Evolutionary conservation across 305 asterid species (phyloP).

Genomic region (Fraxinus greggii): DNA sequence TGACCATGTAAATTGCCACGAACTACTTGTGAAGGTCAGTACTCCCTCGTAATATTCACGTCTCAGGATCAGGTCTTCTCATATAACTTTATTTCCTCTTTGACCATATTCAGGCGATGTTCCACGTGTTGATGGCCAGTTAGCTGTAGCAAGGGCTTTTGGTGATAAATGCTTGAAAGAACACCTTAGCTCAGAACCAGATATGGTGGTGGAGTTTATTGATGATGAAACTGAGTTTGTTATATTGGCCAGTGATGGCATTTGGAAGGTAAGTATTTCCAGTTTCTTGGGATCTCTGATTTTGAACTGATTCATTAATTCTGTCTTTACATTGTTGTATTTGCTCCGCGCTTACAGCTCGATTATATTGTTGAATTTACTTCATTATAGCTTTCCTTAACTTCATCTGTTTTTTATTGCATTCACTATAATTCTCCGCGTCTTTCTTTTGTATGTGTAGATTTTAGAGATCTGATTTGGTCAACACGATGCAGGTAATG

Average conservation of each 20-base stretch:
- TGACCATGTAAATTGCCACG: not conserved
- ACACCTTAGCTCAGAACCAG: conserved; percentile 88
- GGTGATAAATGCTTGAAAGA: conserved; percentile 87
- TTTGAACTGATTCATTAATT: not conserved
- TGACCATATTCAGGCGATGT: conserved; percentile 63
- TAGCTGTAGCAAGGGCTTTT: conserved; percentile 96
- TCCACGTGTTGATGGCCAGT: conserved; percentile 81
- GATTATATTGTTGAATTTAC: not conserved
- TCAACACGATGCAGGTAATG: conserved; percentile 51
- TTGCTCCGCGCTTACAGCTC: not conserved
- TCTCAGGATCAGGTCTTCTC: not conserved
- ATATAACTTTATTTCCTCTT: not conserved
- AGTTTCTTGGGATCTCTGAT: not conserved
- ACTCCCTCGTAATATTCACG: not conserved
- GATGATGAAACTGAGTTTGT: conserved; percentile 68
- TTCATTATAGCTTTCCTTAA: not conserved
- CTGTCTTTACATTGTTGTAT: not conserved
- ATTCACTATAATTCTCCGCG: not conserved
- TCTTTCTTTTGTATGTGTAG: not conserved
- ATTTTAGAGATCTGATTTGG: not conserved
- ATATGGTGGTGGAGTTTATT: conserved; percentile 50
- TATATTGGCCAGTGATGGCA: conserved; percentile 89
- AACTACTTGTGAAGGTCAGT: not conserved
- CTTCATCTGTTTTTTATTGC: not conserved
- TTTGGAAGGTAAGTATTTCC: conserved; percentile 68